phyloP scores from a whole-genome alignment of 768 basidiomycete species.

The Hericium rajendrae region DNA sequence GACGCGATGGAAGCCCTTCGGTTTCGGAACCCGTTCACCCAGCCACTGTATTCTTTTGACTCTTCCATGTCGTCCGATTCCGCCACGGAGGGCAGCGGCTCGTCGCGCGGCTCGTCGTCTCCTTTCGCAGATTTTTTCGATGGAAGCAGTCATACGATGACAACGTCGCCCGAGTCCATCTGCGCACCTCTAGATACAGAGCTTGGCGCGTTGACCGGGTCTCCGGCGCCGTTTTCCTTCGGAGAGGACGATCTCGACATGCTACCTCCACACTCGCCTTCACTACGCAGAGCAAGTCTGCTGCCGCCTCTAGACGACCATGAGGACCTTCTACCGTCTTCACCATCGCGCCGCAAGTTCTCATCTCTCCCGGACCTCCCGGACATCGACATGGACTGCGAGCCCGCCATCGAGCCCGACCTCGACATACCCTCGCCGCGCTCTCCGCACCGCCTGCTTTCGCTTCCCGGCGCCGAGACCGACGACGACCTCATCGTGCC shows the following conservation, averaged over 20 bases:
- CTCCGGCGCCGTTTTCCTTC: not conserved
- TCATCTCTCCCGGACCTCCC: constrained; percentile 8
- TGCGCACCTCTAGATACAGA: not conserved
- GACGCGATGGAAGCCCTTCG: too few relatives aligned
- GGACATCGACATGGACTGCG: constrained; percentile 3
- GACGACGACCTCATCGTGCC: constrained; percentile 24
- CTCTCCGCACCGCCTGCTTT: constrained; percentile 18
- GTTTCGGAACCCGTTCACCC: too few relatives aligned
- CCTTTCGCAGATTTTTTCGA: not conserved
- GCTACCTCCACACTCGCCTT: not conserved
- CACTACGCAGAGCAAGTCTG: too few relatives aligned
- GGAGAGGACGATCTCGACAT: not conserved
- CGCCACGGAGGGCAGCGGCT: not conserved
- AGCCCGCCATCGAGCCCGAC: not conserved
- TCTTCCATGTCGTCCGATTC: not conserved
- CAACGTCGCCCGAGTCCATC: too few relatives aligned
- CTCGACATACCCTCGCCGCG: constrained; percentile 1
- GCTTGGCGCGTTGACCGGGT: not conserved
- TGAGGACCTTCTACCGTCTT: not conserved
- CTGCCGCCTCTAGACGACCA: not conserved
- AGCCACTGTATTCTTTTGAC: too few relatives aligned
- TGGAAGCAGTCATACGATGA: too few relatives aligned
- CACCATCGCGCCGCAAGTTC: constrained; percentile 11
- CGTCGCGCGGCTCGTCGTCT: not conserved
- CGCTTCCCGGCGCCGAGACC: constrained; percentile 34